Conservation (phyloP, 169 alveolate genomes). For the Eimeria brunetti region DNA sequence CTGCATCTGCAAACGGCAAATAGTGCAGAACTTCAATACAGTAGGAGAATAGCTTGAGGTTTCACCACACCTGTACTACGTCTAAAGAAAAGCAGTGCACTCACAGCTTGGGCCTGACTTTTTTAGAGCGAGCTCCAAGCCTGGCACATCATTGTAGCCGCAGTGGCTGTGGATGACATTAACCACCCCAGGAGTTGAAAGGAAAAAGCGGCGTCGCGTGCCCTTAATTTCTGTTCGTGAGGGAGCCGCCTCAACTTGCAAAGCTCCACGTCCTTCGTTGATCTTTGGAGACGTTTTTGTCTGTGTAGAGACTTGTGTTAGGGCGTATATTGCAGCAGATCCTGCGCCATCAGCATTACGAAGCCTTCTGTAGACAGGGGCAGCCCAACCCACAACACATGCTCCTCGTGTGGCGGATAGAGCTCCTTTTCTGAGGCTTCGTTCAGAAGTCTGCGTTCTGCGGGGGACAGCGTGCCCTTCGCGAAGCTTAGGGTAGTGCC, state of each 20-base stretch:
- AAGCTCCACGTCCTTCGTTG: background rate
- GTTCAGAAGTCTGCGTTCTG: background rate
- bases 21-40: background rate
- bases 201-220: conserved; percentile 14
- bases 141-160: background rate
- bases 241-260: background rate
- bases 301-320: background rate
- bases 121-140: conserved; percentile 15
- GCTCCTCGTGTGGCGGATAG: background rate
- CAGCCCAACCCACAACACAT: background rate
- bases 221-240: background rate
- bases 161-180: background rate
- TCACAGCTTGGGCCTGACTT: conserved; percentile 45
- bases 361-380: background rate
- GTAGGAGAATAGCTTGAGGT: background rate
- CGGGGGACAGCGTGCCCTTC: background rate
- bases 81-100: background rate
- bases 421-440: background rate
- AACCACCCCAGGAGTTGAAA: conserved; percentile 22
- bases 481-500: background rate
- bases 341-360: background rate
- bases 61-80: background rate
- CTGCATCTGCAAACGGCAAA: background rate
- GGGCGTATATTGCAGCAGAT: background rate
- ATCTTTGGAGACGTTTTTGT: background rate